These are phyloP conservation scores for Isoetes engelmannii DNA, from an alignment of 83 land plant species.

Conservation along the genomic window DNA sequence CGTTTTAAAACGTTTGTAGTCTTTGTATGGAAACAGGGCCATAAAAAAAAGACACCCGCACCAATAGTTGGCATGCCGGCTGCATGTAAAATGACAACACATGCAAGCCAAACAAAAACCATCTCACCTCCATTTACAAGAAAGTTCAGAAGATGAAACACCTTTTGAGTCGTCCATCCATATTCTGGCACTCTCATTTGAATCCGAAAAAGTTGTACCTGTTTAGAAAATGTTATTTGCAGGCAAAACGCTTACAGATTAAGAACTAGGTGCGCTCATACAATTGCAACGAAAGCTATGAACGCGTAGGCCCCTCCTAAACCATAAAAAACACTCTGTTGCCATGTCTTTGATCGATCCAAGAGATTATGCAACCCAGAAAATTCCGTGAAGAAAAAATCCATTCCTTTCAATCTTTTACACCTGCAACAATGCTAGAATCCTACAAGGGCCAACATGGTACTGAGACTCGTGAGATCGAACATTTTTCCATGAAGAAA, in stretches of 20 bases:
- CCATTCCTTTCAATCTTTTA: no score
- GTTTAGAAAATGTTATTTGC: background rate
- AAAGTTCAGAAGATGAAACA: slow-evolving; percentile 78
- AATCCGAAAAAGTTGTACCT: slow-evolving; percentile 77
- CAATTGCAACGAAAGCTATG: background rate
- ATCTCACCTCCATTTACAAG: slow-evolving; percentile 73
- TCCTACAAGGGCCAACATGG: no score
- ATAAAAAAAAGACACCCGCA: no score
- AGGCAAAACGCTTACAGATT: background rate
- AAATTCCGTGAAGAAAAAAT: no score
- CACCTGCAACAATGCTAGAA: no score
- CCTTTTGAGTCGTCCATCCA: slow-evolving; percentile 89
- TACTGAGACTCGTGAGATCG: no score
- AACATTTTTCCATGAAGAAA: no score
- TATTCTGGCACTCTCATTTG: slow-evolving; percentile 80
- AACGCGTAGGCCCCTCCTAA: slow-evolving; percentile 1
- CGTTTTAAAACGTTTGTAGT: no score
- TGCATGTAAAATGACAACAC: background rate
- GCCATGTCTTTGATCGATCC: background rate
- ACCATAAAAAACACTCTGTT: background rate
- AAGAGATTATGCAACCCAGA: background rate
- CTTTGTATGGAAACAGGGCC: no score
- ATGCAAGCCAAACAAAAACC: background rate
- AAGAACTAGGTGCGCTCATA: background rate
- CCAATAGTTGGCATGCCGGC: no score